Evolutionary conservation across 805 yeast species (phyloP), one percentile per base, ranked within the genome.

Genomic region (Saccharomyces mikatae): DNA sequence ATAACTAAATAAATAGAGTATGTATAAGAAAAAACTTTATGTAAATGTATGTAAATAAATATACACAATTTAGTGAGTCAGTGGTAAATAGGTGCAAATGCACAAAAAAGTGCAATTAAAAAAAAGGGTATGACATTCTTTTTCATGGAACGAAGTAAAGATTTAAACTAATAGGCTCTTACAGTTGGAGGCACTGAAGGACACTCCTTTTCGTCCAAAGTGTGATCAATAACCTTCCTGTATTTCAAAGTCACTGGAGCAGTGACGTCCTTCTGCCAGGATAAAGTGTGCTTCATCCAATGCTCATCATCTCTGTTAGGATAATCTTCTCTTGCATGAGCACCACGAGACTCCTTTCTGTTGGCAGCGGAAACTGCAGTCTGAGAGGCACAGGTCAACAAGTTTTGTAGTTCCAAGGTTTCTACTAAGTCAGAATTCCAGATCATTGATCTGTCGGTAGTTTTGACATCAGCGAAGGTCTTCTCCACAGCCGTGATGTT

Each of bases 351-450:
- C 78, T 92, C 99, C 69, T 80, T 85, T 80, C 99, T 89, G 55
- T 89, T 95, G 59, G 94, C 91, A 52, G 99, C 99, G 58, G 96
- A 82, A 62, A 76, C 77, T 36, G 98, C 98, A 52, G 97, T 91
- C 80, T 94, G 99, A 60, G 86, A 83, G 58, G 98, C 98, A 80
- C 97, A 89, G 51, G 98, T 91, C 73, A 92, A 80, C 80, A 92
- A 81, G 84, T 92, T 92, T 76, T 91, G 97, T 71, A 92, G 80
- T 75, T 92, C 99, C 65, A 94, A 80, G 54, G 98, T 88, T 79
- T 92, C 99, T 52, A 91, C 96, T 70, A 92, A 79, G 73, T 92
- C 99, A 51, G 96, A 86, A 81, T 92, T 92, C 99, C 99, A 92
- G 70, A 92, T 91, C 97, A 94, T 89, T 14, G 97, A 89, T 77